Base-by-base conservation (phyloP, 2,329 filamentous ascomycete genomes). In the Ploettnerulaceae sp. region DNA sequence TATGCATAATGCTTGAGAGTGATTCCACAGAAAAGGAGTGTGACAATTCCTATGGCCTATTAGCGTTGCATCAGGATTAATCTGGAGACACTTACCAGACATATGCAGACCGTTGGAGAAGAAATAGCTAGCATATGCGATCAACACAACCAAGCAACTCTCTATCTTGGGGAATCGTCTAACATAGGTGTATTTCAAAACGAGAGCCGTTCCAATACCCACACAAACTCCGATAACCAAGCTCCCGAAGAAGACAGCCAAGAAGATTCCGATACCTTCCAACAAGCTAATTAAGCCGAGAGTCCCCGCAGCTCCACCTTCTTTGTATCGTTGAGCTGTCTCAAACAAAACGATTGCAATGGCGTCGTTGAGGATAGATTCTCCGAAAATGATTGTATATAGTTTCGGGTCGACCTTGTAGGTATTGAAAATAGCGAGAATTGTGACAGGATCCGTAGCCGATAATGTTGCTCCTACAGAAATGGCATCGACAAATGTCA, bases 341-440 rank as follows among this genome's bases (percentile, higher is more conserved):
- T 98, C 91, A 69, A 98, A 98, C 57, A 98, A 81, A 62, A 98
- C 93, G 66, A 98, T 98, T 55, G 93, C 93, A 62, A 98, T 91
- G 34, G 93, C 93, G 71, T 98, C 93, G 66, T 98, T 98, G 46
- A 98, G 73, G 51, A 98, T 97, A 6, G 91, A 95, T 70, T 98
- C 93, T 64, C 93, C 93, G 66, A 98, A 98, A 57, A 98, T 98
- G 65, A 98, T 83, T 22, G 93, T 98, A 70, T 98, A 98, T 14
- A 98, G 78, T 69, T 97, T 97, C 2, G 93, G 93, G 61, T 98
- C 93, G 60, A 98, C 93, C 69, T 97, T 97, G 78, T 97, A 98
- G 1, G 93, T 86, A 67, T 96, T 97, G 78, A 98, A 98, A 58
- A 98, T 98, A 65, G 93, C 93, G 44, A 98, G 74, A 59, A 98